Conservation (phyloP, 495 filamentous ascomycete genomes). For the Delitschia confertaspora region DNA sequence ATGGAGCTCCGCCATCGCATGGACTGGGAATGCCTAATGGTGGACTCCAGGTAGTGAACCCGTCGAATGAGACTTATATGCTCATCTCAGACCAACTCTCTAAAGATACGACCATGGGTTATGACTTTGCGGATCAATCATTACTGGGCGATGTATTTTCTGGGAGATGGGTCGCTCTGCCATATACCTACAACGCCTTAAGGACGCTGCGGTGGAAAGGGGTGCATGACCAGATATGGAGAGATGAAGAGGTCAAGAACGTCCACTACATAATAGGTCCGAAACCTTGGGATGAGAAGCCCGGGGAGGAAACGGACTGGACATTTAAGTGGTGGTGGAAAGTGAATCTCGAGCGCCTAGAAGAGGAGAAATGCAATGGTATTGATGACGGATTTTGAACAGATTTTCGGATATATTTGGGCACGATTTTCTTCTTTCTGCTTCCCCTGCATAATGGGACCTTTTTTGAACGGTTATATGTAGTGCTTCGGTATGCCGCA, state of each 20-base stretch:
- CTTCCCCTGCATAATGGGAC: no score
- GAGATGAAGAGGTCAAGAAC: constrained; percentile 67
- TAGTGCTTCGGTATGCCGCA: no score
- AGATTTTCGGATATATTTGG: no score
- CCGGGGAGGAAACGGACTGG: constrained; percentile 42
- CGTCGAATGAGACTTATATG: constrained; percentile 46
- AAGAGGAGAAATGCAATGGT: constrained; percentile 40
- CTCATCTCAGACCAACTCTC: constrained; percentile 46
- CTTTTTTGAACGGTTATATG: no score
- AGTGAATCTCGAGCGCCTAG: constrained; percentile 45
- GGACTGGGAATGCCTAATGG: constrained; percentile 63
- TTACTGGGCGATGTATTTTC: constrained; percentile 58
- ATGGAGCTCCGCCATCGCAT: constrained; percentile 42
- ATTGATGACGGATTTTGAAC: constrained; percentile 38
- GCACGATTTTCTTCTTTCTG: no score
- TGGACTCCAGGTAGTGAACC: constrained; percentile 65
- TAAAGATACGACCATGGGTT: constrained; percentile 39
- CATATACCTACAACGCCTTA: constrained; percentile 75
- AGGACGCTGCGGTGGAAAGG: constrained; percentile 63
- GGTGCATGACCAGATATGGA: constrained; percentile 66
- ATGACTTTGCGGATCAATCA: constrained; percentile 71
- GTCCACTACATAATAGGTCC: constrained; percentile 71
- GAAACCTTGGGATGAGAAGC: constrained; percentile 70
- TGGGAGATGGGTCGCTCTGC: constrained; percentile 61
- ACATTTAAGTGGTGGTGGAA: constrained; percentile 61